Evolutionary conservation across 2,329 filamentous ascomycete species (phyloP), one percentile per base, ranked within the genome.

Genomic region (Chaetomiaceae sp.): DNA sequence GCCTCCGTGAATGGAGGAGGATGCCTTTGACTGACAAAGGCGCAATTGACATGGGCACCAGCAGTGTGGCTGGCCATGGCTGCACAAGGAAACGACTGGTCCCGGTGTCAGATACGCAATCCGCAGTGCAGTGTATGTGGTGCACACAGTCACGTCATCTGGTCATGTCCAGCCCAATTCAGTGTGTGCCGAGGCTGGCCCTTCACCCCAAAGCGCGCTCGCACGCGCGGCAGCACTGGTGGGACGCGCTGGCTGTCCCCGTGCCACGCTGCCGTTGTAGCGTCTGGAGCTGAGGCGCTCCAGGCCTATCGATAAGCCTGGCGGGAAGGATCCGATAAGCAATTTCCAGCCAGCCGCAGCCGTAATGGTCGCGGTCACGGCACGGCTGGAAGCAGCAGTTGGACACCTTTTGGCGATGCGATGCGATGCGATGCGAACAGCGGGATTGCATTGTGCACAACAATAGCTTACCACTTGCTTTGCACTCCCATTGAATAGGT

Each of bases 331-430:
- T 32, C 42, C 53, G 53, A 57, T 57, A 57, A 58, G 53, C 53
- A 57, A 57, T 56, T 58, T 58, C 55, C 52, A 53, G 49, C 50
- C 47, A 45, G 50, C 46, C 51, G 34, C 26, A 27, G 45, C 38
- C 34, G 38, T 34, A 33, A 27, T 35, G 29, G n/a, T 6, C 14
- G 22, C 6, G 12, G 6, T 24, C 22, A 14, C 17, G 7, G 12
- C 33, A 35, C 15, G 33, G 35, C 19, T 18, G 40, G 17, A n/a
- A n/a, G n/a, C n/a, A 7, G 44, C 49, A 15, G 45, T 51, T 52
- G 46, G 51, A 51, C 49, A 45, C 44, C 43, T 11, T 47, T 51
- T 48, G 52, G 47, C 40, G 50, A 54, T 52, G 40, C 43, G 26
- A 47, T n/a, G 19, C 6, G 46, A 42, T 30, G 26, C 19, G n/a